Conservation (phyloP, 306 rosid species). For the peach (Prunus persica) region DNA sequence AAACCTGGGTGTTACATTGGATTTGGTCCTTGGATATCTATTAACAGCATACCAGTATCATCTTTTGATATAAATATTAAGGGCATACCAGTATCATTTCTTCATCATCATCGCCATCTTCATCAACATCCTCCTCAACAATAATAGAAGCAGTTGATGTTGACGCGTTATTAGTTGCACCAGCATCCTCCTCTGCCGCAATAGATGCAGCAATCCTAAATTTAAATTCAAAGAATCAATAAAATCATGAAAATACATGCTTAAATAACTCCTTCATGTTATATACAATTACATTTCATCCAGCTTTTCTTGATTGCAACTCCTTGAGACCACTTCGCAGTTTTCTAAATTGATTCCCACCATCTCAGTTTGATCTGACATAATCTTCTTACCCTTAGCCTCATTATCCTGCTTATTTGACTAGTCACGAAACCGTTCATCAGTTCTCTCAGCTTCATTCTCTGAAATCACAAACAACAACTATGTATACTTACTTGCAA, state of each 20-base stretch:
- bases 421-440: slow-evolving; percentile 14
- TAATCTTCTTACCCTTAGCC: slow-evolving; percentile 27
- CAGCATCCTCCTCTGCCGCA: slow-evolving; percentile 61
- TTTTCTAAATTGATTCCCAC: slow-evolving; percentile 19
- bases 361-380: slow-evolving; percentile 10
- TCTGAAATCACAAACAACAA: slow-evolving; percentile 3
- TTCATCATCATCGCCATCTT: slow-evolving; percentile 48
- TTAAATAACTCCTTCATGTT: slow-evolving; percentile 8
- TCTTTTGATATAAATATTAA: not conserved
- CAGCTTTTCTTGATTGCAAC: slow-evolving; percentile 53
- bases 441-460: slow-evolving; percentile 11
- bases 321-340: slow-evolving; percentile 15
- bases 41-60: too few species aligned
- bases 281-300: slow-evolving; percentile 66
- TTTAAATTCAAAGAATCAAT: slow-evolving; percentile 18
- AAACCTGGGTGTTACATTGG: too few species aligned
- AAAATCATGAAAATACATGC: slow-evolving; percentile 22
- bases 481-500: slow-evolving; percentile 43
- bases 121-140: slow-evolving; percentile 40
- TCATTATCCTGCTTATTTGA: slow-evolving; percentile 23
- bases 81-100: slow-evolving; percentile 68
- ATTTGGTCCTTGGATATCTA: too few species aligned
- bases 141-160: slow-evolving; percentile 33
- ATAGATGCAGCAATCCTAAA: slow-evolving; percentile 91
- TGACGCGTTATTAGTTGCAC: slow-evolving; percentile 30